phyloP scores from a whole-genome alignment of 306 rosid species.

The Dalbergia oliveri region DNA sequence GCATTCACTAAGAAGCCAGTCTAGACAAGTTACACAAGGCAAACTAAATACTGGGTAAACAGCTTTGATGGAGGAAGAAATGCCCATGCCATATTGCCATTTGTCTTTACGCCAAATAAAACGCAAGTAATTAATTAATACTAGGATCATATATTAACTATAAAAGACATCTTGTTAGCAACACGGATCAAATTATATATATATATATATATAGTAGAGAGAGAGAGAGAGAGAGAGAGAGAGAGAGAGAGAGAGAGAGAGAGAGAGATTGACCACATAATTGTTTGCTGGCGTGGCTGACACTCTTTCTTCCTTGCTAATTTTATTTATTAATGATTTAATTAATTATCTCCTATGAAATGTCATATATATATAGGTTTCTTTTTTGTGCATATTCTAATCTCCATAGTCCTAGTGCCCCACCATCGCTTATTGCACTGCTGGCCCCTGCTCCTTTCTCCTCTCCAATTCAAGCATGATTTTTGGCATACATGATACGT shows the following conservation, averaged over 20 bases:
- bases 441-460: conserved; percentile 17
- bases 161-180: background rate
- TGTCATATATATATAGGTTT: background rate
- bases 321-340: background rate
- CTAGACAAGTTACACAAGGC: background rate
- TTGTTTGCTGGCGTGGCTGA: conserved; percentile 26
- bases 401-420: conserved; percentile 20
- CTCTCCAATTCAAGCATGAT: background rate
- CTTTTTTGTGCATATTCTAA: conserved; percentile 15
- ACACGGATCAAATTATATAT: conserved; percentile 22
- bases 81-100: background rate
- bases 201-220: no score
- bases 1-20: background rate
- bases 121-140: background rate
- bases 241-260: no score
- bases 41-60: background rate
- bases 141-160: background rate
- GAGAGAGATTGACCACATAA: no score
- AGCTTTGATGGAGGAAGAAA: background rate
- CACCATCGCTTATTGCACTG: conserved; percentile 13
- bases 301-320: background rate
- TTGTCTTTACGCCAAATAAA: background rate
- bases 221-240: no score
- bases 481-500: conserved; percentile 24
- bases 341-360: background rate